phyloP scores from a whole-genome alignment of 768 basidiomycete species.

The Myochromella boudieri region DNA sequence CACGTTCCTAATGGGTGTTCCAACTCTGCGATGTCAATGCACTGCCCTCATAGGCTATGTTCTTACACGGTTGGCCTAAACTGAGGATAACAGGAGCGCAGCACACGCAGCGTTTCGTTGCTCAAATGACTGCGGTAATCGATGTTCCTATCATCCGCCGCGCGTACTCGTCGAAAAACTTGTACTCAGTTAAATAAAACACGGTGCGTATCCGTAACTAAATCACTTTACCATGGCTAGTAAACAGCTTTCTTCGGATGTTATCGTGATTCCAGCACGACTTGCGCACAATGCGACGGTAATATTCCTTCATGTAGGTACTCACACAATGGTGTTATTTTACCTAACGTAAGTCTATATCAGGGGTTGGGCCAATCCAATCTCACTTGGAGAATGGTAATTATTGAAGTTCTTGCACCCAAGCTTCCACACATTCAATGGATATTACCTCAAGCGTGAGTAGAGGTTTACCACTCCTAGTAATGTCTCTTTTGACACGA shows the following conservation, averaged over 20 bases:
- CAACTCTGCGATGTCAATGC: not conserved
- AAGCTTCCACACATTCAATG: slow-evolving; percentile 39
- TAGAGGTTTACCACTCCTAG: not conserved
- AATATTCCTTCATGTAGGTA: slow-evolving; percentile 69
- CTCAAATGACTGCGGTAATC: slow-evolving; percentile 7
- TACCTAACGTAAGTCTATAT: not conserved
- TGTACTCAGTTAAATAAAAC: slow-evolving; percentile 7
- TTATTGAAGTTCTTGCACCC: slow-evolving; percentile 31
- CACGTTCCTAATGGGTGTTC: not conserved
- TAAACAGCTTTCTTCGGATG: slow-evolving; percentile 8
- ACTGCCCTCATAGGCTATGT: slow-evolving; percentile 4
- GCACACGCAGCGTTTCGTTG: slow-evolving; percentile 12
- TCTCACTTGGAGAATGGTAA: slow-evolving; percentile 33
- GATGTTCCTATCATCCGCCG: slow-evolving; percentile 9
- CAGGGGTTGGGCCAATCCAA: slow-evolving; percentile 42
- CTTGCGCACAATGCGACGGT: slow-evolving; percentile 61
- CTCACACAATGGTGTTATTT: not conserved
- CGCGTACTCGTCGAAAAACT: not conserved
- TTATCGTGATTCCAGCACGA: slow-evolving; percentile 19
- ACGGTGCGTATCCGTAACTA: not conserved
- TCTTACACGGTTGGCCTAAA: too few relatives aligned
- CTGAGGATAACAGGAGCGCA: slow-evolving; percentile 4
- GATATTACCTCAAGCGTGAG: slow-evolving; percentile 45
- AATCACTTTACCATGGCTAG: slow-evolving; percentile 11
- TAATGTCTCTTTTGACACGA: not conserved